These are phyloP conservation scores for Saksenaea vasiformis DNA, from an alignment of 371 early-diverging fungal genomes.

Conservation along the genomic window DNA sequence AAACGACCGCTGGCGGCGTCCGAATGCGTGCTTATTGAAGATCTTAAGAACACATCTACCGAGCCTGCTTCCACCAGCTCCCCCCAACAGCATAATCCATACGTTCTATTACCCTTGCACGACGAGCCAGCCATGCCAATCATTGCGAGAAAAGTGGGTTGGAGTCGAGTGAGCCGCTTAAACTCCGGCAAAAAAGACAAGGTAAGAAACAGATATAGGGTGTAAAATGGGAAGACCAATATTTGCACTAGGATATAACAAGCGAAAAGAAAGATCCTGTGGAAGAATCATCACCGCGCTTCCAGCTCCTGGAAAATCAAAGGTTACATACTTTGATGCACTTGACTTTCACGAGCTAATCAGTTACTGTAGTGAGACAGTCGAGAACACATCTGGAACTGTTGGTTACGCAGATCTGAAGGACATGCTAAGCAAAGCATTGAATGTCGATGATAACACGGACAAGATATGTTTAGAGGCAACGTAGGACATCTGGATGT, in stretches of 20 bases:
- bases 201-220: background rate
- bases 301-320: background rate
- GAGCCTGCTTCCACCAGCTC: background rate
- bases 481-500: slow-evolving; percentile 20
- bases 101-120: slow-evolving; percentile 28
- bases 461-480: slow-evolving; percentile 30
- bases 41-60: background rate
- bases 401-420: slow-evolving; percentile 11
- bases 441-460: slow-evolving; percentile 5
- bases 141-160: slow-evolving; percentile 20
- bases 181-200: background rate
- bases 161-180: slow-evolving; percentile 24
- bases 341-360: background rate
- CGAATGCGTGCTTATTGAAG: slow-evolving; percentile 19
- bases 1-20: slow-evolving; percentile 23
- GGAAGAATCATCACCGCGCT: background rate
- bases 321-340: background rate
- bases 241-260: background rate
- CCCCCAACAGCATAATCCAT: background rate
- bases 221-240: background rate
- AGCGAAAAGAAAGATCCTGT: background rate
- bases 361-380: background rate
- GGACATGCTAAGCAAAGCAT: slow-evolving; percentile 10
- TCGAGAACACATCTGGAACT: background rate
- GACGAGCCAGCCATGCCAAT: slow-evolving; percentile 34